Conservation (phyloP, 148 eudicot species). For the Arctostaphylos glauca region DNA sequence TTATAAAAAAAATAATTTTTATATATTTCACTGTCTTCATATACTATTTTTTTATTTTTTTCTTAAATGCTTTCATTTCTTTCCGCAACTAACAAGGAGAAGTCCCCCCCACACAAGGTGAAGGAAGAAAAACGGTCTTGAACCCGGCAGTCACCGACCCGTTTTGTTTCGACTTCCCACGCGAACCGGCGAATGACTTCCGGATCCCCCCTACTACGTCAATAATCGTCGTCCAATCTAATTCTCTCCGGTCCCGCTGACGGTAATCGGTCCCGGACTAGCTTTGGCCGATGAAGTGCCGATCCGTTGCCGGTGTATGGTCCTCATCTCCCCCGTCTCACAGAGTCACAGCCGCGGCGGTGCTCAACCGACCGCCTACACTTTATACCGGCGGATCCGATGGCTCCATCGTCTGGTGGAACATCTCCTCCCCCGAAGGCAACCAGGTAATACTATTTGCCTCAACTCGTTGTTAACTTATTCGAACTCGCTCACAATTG, state of each 20-base stretch:
- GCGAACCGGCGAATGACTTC: not conserved
- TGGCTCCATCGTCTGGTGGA: slow-evolving; percentile 98
- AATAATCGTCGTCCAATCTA: not conserved
- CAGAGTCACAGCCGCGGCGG: slow-evolving; percentile 64
- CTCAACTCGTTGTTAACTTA: slow-evolving; percentile 11
- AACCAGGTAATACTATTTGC: slow-evolving; percentile 23
- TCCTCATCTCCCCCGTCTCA: slow-evolving; percentile 77
- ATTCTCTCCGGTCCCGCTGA: not conserved
- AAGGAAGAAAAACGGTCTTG: not conserved
- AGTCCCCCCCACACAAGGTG: too few relatives aligned
- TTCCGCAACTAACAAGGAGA: too few relatives aligned
- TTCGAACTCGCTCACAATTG: not conserved
- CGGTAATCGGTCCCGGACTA: not conserved
- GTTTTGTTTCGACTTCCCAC: not conserved
- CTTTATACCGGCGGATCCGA: slow-evolving; percentile 95
- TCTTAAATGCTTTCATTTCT: not conserved
- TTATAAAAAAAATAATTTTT: too few relatives aligned
- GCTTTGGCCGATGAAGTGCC: slow-evolving; percentile 58
- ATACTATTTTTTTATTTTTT: too few relatives aligned
- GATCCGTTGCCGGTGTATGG: slow-evolving; percentile 87
- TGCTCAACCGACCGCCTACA: slow-evolving; percentile 52
- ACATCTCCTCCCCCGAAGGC: slow-evolving; percentile 34
- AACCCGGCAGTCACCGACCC: not conserved
- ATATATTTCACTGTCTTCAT: too few relatives aligned
- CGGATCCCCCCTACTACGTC: not conserved